phyloP scores from a whole-genome alignment of 2,329 filamentous ascomycete genomes.

The Epichloe glyceriae region DNA sequence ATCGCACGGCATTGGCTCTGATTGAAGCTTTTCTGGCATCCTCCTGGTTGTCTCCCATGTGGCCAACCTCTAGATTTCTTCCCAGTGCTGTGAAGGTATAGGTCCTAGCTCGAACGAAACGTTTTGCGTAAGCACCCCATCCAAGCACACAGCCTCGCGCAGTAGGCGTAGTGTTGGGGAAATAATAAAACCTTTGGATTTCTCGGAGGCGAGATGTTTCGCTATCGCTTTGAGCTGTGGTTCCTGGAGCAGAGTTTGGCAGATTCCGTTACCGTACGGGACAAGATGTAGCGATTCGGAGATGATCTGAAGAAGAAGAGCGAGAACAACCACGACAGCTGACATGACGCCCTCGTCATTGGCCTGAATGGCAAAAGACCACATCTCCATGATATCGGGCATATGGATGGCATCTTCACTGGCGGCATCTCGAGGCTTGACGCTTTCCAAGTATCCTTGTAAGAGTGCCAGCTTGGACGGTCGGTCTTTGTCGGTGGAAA shows the following conservation, averaged over 20 bases:
- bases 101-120: slow-evolving; percentile 65
- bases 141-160: slow-evolving; percentile 72
- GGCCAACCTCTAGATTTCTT: slow-evolving; percentile 64
- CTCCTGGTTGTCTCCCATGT: slow-evolving; percentile 42
- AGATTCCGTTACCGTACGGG: slow-evolving; percentile 62
- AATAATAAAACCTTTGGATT: slow-evolving; percentile 76
- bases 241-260: slow-evolving; percentile 69
- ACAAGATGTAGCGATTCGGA: slow-evolving; percentile 63
- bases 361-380: slow-evolving; percentile 68
- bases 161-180: slow-evolving; percentile 78
- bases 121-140: slow-evolving; percentile 72
- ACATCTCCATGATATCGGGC: slow-evolving; percentile 71
- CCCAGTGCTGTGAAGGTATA: slow-evolving; percentile 70
- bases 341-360: slow-evolving; percentile 75
- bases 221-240: slow-evolving; percentile 70
- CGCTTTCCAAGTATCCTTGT: slow-evolving; percentile 51
- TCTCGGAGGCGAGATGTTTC: slow-evolving; percentile 65
- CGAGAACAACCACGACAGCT: slow-evolving; percentile 66
- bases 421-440: slow-evolving; percentile 32
- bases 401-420: slow-evolving; percentile 48
- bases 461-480: slow-evolving; percentile 42
- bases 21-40: slow-evolving; percentile 62
- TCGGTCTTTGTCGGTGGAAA: slow-evolving; percentile 32
- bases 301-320: slow-evolving; percentile 66
- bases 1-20: slow-evolving; percentile 69